Evolutionary conservation across 129 eudicot species (phyloP).

Genomic region (Erigeron canadensis): DNA sequence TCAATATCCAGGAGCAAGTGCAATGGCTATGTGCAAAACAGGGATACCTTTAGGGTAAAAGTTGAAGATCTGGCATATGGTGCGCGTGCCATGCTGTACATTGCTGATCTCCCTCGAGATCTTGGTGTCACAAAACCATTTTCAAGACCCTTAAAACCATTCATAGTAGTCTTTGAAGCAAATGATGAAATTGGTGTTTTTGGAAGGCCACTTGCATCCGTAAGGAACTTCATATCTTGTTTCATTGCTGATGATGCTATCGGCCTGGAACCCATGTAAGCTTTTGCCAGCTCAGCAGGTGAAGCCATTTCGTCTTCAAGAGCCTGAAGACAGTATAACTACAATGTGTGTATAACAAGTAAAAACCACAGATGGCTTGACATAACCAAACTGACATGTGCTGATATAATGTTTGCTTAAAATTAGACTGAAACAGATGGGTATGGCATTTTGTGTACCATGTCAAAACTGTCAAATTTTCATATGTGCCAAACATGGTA

Average conservation of each 20-base stretch:
- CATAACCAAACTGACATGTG: not conserved
- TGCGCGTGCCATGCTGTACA: constrained; percentile 87
- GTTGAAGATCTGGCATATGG: constrained; percentile 59
- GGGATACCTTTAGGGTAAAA: constrained; percentile 43
- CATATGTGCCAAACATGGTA: too few species aligned
- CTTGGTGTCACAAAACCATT: constrained; percentile 71
- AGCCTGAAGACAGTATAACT: constrained; percentile 43
- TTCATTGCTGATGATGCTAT: constrained; percentile 50
- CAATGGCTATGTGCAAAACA: constrained; percentile 10
- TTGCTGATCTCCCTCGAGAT: constrained; percentile 91
- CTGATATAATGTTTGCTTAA: too few species aligned
- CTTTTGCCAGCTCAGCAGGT: constrained; percentile 90
- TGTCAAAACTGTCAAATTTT: too few species aligned
- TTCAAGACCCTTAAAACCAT: constrained; percentile 36
- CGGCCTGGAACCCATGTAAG: constrained; percentile 83
- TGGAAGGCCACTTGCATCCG: constrained; percentile 26
- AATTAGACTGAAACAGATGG: too few species aligned
- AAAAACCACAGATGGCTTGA: not conserved
- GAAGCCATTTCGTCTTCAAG: constrained; percentile 51
- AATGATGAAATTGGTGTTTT: constrained; percentile 43
- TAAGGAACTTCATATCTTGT: constrained; percentile 44
- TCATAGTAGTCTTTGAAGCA: constrained; percentile 32
- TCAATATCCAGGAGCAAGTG: constrained; percentile 16
- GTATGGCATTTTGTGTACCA: too few species aligned
- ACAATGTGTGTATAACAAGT: not conserved